A percentile compares a stretch with the other conserved stretches of the same genome.
phyloP scores from a whole-genome alignment of 495 filamentous ascomycete species.

The Aspergillus affinis region DNA sequence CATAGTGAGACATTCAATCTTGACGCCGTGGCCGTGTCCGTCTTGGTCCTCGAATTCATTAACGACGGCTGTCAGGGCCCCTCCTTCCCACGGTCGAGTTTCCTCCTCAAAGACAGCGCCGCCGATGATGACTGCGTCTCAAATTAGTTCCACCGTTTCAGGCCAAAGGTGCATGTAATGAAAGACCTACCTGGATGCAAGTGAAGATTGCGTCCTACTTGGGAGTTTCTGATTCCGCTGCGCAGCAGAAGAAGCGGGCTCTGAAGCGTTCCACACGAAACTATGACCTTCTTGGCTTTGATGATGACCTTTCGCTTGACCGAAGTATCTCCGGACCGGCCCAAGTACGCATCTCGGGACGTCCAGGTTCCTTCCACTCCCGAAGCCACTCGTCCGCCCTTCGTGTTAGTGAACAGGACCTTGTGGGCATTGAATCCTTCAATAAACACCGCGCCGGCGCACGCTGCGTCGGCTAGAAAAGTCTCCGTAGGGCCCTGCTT shows the following conservation, averaged over 20 bases:
- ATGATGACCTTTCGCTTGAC: constrained; percentile 61
- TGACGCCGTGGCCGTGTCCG: constrained; percentile 76
- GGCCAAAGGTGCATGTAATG: not conserved
- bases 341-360: constrained; percentile 62
- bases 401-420: constrained; percentile 62
- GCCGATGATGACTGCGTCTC: constrained; percentile 47
- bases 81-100: constrained; percentile 75
- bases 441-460: constrained; percentile 71
- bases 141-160: constrained; percentile 13
- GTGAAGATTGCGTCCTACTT: constrained; percentile 84
- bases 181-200: constrained; percentile 63
- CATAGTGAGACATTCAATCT: constrained; percentile 74
- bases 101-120: constrained; percentile 65
- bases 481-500: constrained; percentile 78
- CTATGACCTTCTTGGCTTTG: constrained; percentile 78
- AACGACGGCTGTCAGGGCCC: constrained; percentile 72
- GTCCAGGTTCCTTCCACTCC: constrained; percentile 75
- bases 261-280: constrained; percentile 71
- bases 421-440: constrained; percentile 72
- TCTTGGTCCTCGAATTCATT: constrained; percentile 82
- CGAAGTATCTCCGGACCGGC: constrained; percentile 47
- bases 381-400: constrained; percentile 56
- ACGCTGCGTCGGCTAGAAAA: constrained; percentile 76
- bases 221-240: constrained; percentile 70
- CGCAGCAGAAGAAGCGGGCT: constrained; percentile 74